Percentiles rank a stretch among this genome's conserved stretches.
phyloP scores from a whole-genome alignment of 2,329 filamentous ascomycete genomes.

The Fusarium sp. region DNA sequence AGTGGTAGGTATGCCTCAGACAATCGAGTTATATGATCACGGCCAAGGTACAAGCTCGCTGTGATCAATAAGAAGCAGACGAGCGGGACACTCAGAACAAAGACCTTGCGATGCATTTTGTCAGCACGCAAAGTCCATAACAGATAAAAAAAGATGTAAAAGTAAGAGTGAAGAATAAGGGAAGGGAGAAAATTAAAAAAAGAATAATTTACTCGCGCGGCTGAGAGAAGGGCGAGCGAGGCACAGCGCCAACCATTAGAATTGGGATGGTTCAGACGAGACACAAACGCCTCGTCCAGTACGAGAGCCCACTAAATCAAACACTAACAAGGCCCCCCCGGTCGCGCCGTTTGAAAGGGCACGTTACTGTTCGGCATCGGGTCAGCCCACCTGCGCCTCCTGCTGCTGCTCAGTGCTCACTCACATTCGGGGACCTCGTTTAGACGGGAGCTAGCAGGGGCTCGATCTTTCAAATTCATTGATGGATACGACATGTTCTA shows the following conservation, averaged over 20 bases:
- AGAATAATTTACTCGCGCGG: constrained; percentile 5
- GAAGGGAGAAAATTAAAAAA: background rate
- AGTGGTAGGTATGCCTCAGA: constrained; percentile 31
- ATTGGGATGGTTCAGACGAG: constrained; percentile 21
- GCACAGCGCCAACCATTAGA: constrained; percentile 2
- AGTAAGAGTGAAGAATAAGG: background rate
- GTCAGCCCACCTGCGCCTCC: constrained; percentile 19
- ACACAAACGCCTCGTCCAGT: constrained; percentile 11
- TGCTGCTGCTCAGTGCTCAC: no score
- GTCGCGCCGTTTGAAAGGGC: constrained; percentile 1
- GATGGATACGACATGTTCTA: constrained; percentile 16
- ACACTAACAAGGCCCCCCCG: background rate
- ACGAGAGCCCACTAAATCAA: constrained; percentile 1
- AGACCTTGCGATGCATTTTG: constrained; percentile 36
- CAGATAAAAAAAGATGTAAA: background rate
- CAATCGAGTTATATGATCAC: constrained; percentile 36
- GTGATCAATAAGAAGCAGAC: constrained; percentile 33
- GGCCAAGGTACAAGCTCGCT: constrained; percentile 36
- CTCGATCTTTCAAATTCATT: background rate
- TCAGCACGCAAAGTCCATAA: constrained; percentile 1
- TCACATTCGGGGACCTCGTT: constrained; percentile 21
- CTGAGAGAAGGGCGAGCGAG: constrained; percentile 27
- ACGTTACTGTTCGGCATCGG: constrained; percentile 15
- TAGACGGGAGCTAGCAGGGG: constrained; percentile 29
- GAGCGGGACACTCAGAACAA: constrained; percentile 32